Evolutionary conservation across 2,329 filamentous ascomycete species (phyloP).

Genomic region (Arthroderma sp.): DNA sequence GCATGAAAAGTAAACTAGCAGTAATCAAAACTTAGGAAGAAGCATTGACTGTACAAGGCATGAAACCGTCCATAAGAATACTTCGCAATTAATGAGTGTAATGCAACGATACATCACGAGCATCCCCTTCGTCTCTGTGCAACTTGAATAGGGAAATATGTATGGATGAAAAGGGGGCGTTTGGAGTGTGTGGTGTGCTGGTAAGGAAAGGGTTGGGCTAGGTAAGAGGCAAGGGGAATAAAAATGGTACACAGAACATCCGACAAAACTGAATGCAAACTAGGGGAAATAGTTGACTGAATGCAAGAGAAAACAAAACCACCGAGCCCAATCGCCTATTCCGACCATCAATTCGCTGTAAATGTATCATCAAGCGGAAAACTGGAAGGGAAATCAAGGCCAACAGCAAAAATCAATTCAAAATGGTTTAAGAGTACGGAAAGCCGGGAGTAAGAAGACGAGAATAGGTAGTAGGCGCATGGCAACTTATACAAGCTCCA

Average conservation of each 20-base stretch:
- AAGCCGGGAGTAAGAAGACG: not conserved
- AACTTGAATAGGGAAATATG: not conserved
- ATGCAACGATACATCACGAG: not conserved
- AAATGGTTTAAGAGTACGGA: not conserved
- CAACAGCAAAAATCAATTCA: not conserved
- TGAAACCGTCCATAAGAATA: not conserved
- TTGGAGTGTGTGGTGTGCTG: no score
- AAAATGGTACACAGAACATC: not conserved
- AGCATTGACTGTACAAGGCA: not conserved
- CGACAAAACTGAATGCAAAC: not conserved
- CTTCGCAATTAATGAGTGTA: not conserved
- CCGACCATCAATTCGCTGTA: slow-evolving; percentile 3
- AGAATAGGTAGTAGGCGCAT: not conserved
- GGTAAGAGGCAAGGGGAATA: not conserved
- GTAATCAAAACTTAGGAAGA: not conserved
- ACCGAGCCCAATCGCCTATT: slow-evolving; percentile 5
- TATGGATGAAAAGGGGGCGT: not conserved
- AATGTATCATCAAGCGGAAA: not conserved
- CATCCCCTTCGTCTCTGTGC: not conserved
- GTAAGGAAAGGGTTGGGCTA: not conserved
- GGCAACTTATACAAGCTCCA: not conserved
- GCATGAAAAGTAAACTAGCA: not conserved
- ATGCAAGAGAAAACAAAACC: not conserved
- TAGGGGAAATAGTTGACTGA: not conserved
- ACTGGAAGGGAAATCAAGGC: slow-evolving; percentile 1